These are phyloP conservation scores for Trichocladium uniseriatum DNA, from an alignment of 495 filamentous ascomycete species.

Conservation along the genomic window DNA sequence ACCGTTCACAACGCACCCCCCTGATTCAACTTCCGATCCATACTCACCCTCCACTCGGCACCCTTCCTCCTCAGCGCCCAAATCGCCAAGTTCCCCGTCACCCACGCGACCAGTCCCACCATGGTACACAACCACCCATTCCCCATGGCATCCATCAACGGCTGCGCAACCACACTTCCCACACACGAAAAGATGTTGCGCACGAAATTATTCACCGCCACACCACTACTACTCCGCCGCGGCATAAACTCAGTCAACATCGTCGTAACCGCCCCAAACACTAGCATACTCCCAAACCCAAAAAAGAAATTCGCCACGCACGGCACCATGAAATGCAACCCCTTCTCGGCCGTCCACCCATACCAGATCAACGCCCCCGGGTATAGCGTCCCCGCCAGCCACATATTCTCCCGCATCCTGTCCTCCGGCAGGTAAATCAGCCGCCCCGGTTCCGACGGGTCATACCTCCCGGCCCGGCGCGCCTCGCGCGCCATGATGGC, in stretches of 20 bases:
- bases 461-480: slow-evolving; percentile 57
- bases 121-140: slow-evolving; percentile 87
- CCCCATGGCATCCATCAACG: slow-evolving; percentile 71
- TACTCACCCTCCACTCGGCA: slow-evolving; percentile 55
- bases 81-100: slow-evolving; percentile 46
- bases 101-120: slow-evolving; percentile 54
- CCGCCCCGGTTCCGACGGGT: slow-evolving; percentile 52
- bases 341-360: slow-evolving; percentile 39
- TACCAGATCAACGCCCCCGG: slow-evolving; percentile 61
- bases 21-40: slow-evolving; percentile 43
- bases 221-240: slow-evolving; percentile 57
- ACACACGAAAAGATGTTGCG: slow-evolving; percentile 80
- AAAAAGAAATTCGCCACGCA: slow-evolving; percentile 82
- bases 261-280: slow-evolving; percentile 68
- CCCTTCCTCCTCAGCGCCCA: slow-evolving; percentile 58
- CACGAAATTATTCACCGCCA: slow-evolving; percentile 80
- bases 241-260: slow-evolving; percentile 93
- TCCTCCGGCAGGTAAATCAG: slow-evolving; percentile 75
- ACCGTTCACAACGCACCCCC: too few relatives aligned
- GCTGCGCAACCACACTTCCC: slow-evolving; percentile 62
- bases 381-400: slow-evolving; percentile 67
- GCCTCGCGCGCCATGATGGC: slow-evolving; percentile 81
- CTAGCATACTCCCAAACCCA: slow-evolving; percentile 79
- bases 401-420: slow-evolving; percentile 82
- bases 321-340: slow-evolving; percentile 36